phyloP scores from a whole-genome alignment of 805 yeast genomes.

The Spencermartinsiella europaea region DNA sequence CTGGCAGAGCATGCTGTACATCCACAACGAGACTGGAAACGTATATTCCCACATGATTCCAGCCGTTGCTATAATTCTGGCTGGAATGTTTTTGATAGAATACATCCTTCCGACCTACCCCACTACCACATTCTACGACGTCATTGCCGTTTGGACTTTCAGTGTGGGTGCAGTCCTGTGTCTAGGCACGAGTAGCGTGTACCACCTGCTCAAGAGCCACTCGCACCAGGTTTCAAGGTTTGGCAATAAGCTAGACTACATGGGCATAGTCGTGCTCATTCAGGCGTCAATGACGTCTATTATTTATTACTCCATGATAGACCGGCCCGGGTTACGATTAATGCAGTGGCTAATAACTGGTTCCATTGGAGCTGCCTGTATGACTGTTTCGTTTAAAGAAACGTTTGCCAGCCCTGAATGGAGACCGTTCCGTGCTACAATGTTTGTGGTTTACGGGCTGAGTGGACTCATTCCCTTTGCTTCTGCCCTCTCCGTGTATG shows the following conservation, averaged over 20 bases:
- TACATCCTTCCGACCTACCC: constrained; percentile 22
- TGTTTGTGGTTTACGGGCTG: constrained; percentile 78
- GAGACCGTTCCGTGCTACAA: constrained; percentile 69
- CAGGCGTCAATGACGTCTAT: constrained; percentile 56
- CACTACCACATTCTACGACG: constrained; percentile 38
- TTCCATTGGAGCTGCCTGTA: constrained; percentile 55
- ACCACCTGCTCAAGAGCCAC: constrained; percentile 65
- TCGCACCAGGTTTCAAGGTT: constrained; percentile 47
- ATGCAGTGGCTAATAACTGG: constrained; percentile 36
- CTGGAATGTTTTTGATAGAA: constrained; percentile 15
- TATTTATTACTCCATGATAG: constrained; percentile 42
- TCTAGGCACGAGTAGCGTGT: constrained; percentile 57
- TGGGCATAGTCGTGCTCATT: constrained; percentile 67
- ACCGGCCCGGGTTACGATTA: constrained; percentile 29
- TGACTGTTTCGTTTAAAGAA: constrained; percentile 56
- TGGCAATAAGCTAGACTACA: constrained; percentile 69
- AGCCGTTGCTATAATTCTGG: constrained; percentile 22
- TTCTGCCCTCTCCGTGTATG: constrained; percentile 47
- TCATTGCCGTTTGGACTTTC: constrained; percentile 48
- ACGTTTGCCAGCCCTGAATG: constrained; percentile 64
- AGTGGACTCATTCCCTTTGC: constrained; percentile 69
- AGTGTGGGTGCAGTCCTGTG: constrained; percentile 55
- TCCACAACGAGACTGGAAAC: constrained; percentile 71
- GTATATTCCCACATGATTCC: constrained; percentile 59
- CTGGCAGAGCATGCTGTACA: constrained; percentile 43